These are phyloP conservation scores for Cryphonectria radicalis DNA, from an alignment of 2,329 filamentous ascomycete species.

Conservation along the genomic window DNA sequence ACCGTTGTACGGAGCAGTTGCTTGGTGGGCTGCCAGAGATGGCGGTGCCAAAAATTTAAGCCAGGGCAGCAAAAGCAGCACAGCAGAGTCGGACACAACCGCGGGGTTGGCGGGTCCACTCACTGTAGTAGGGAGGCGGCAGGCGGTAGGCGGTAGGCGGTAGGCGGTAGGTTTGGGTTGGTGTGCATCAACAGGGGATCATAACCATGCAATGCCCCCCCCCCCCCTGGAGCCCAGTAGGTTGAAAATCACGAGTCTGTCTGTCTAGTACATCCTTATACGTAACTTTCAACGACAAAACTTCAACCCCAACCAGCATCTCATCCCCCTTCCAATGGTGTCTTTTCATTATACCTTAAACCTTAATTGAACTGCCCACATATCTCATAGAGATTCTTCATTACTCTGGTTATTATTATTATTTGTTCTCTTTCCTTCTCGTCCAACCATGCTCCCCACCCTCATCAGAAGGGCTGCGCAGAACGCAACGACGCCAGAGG, in stretches of 20 bases:
- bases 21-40: constrained; percentile 8
- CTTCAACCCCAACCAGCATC: background rate
- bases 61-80: constrained; percentile 13
- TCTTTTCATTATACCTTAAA: background rate
- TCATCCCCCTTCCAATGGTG: background rate
- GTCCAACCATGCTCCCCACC: constrained; percentile 52
- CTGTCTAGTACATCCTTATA: background rate
- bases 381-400: background rate
- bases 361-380: background rate
- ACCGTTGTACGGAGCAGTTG: constrained; percentile 7
- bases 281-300: background rate
- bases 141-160: too few relatives aligned
- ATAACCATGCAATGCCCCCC: background rate
- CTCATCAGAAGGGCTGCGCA: constrained; percentile 47
- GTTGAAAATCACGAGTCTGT: too few relatives aligned
- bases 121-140: background rate
- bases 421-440: background rate
- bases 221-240: too few relatives aligned
- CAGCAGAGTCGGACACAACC: constrained; percentile 5
- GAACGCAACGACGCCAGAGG: constrained; percentile 22
- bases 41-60: constrained; percentile 29
- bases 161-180: background rate
- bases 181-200: constrained; percentile 10
- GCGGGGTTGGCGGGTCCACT: constrained; percentile 26
- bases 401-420: background rate